phyloP scores from a whole-genome alignment of 2,329 filamentous ascomycete genomes.

The Emergomyces orientalis region DNA sequence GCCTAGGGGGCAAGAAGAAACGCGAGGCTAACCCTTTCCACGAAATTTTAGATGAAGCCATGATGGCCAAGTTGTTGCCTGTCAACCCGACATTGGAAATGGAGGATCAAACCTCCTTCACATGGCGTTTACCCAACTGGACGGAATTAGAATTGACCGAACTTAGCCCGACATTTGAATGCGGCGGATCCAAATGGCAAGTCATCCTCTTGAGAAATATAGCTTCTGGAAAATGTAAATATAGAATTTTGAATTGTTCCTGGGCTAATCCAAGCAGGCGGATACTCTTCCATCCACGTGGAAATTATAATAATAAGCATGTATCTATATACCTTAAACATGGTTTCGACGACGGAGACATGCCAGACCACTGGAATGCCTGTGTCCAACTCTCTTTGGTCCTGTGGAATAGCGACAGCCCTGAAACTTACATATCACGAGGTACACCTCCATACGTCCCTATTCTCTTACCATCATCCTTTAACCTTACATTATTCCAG shows the following conservation, averaged over 20 bases:
- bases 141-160: slow-evolving; percentile 64
- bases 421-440: background rate
- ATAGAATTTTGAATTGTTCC: background rate
- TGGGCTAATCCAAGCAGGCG: slow-evolving; percentile 1
- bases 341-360: slow-evolving; percentile 9
- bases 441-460: background rate
- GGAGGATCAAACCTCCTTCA: slow-evolving; percentile 64
- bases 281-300: slow-evolving; percentile 8
- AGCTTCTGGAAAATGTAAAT: background rate
- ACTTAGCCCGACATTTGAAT: slow-evolving; percentile 80
- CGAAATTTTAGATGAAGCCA: slow-evolving; percentile 58
- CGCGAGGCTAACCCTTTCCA: background rate
- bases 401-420: slow-evolving; percentile 11
- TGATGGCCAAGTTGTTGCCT: slow-evolving; percentile 70
- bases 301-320: slow-evolving; percentile 6
- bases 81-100: slow-evolving; percentile 71
- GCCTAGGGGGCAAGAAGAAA: background rate
- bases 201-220: slow-evolving; percentile 22
- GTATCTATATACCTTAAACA: slow-evolving; percentile 10
- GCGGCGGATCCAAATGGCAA: slow-evolving; percentile 78
- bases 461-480: background rate
- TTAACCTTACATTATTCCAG: background rate
- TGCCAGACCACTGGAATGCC: slow-evolving; percentile 9
- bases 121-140: slow-evolving; percentile 87
- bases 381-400: slow-evolving; percentile 11